Percentiles rank a stretch among this genome's conserved stretches.
Conservation (phyloP, 2,329 filamentous ascomycete genomes). For the Colletotrichum navitas region DNA sequence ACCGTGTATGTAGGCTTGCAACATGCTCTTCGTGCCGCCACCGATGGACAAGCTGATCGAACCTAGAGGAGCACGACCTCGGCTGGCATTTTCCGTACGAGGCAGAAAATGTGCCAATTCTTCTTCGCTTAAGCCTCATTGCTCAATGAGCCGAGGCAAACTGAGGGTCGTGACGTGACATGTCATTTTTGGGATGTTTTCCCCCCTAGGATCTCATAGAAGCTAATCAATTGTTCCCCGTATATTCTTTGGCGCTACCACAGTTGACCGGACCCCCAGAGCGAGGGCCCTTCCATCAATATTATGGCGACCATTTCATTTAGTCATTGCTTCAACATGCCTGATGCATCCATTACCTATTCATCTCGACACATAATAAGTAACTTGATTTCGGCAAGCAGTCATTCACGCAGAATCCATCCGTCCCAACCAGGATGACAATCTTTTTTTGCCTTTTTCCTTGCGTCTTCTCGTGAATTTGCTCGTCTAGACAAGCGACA, state of each 20-base stretch:
- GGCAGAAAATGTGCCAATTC: background rate
- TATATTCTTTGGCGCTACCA: slow-evolving; percentile 8
- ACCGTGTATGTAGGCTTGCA: background rate
- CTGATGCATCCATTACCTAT: slow-evolving; percentile 20
- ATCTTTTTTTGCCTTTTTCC: slow-evolving; percentile 2
- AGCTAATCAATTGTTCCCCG: slow-evolving; percentile 8
- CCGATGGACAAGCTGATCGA: background rate
- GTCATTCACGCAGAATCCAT: background rate
- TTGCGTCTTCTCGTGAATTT: background rate
- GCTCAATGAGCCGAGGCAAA: slow-evolving; percentile 5
- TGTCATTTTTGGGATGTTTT: slow-evolving; percentile 19
- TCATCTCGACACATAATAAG: background rate
- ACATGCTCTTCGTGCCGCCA: background rate
- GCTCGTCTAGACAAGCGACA: slow-evolving; percentile 16
- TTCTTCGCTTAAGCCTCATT: slow-evolving; percentile 2
- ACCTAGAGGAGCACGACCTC: background rate
- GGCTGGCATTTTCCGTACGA: background rate
- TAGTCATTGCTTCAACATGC: slow-evolving; percentile 5
- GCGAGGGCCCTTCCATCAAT: slow-evolving; percentile 2
- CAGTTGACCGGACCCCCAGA: background rate
- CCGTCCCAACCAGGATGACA: background rate
- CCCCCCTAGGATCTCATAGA: background rate
- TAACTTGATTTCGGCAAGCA: background rate
- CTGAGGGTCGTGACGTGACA: slow-evolving; percentile 10
- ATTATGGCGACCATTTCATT: slow-evolving; percentile 15